Percentiles rank a stretch among this genome's conserved stretches.
Evolutionary conservation across 176 grass and related monocot genomes (phyloP).

Genomic region (Phoenix roebelenii): DNA sequence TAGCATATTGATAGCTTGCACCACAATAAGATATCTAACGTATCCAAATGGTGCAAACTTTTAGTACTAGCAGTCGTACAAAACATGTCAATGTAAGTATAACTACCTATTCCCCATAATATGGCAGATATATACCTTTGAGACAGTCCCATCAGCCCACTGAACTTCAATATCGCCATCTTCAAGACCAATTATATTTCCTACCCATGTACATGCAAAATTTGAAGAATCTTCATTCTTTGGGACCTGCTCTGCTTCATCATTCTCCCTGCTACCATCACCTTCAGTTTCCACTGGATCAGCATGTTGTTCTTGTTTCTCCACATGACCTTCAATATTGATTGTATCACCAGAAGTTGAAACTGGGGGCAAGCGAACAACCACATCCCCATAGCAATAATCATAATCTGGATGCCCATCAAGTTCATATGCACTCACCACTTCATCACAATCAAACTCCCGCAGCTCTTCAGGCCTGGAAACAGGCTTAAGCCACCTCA

Average conservation of each 20-base stretch:
- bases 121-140: conserved; percentile 46
- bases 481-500: conserved; percentile 67
- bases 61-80: not conserved
- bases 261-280: conserved; percentile 24
- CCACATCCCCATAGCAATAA: conserved; percentile 87
- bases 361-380: conserved; percentile 67
- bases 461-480: conserved; percentile 37
- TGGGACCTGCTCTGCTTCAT: conserved; percentile 28
- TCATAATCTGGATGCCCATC: conserved; percentile 95
- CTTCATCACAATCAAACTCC: conserved; percentile 50
- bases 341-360: conserved; percentile 41
- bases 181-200: conserved; percentile 67
- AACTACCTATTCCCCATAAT: not conserved
- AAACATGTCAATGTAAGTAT: not conserved
- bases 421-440: conserved; percentile 92
- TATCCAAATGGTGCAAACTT: not conserved
- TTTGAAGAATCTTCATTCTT: conserved; percentile 29
- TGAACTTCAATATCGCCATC: conserved; percentile 78
- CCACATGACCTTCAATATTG: conserved; percentile 25
- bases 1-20: too few relatives aligned
- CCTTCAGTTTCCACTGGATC: conserved; percentile 18
- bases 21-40: too few relatives aligned
- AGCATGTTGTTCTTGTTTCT: conserved; percentile 30
- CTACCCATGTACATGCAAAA: conserved; percentile 65
- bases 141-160: conserved; percentile 65